Conservation (phyloP, 2,329 filamentous ascomycete genomes). For the Botrytis fabae region DNA sequence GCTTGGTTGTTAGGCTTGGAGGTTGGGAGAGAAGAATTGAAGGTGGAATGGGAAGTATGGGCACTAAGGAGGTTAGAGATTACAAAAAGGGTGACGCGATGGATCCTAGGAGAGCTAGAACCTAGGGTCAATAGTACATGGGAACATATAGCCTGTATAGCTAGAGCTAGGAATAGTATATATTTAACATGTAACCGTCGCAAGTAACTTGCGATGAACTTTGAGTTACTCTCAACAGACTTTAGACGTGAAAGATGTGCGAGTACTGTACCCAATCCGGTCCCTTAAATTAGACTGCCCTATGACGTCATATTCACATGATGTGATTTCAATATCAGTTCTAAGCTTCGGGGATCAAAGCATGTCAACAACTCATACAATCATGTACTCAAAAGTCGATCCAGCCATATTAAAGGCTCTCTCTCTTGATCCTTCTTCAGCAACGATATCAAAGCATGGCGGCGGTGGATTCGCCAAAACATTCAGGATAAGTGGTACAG, state of each 20-base stretch:
- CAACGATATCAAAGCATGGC: conserved; percentile 60
- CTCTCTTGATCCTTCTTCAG: conserved; percentile 49
- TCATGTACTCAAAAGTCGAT: conserved; percentile 56
- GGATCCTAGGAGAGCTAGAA: conserved; percentile 69
- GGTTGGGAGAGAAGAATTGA: conserved; percentile 74
- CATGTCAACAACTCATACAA: neutral
- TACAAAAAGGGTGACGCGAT: conserved; percentile 77
- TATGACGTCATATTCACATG: conserved; percentile 21
- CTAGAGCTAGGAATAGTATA: neutral
- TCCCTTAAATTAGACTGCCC: neutral
- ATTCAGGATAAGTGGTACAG: conserved; percentile 55
- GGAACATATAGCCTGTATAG: conserved; percentile 8
- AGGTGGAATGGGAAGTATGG: conserved; percentile 83
- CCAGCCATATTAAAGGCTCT: conserved; percentile 62
- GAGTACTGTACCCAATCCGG: neutral
- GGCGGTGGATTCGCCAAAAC: conserved; percentile 70
- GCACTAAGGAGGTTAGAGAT: conserved; percentile 88
- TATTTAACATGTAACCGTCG: neutral
- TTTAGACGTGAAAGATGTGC: neutral
- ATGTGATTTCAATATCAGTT: neutral
- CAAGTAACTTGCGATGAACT: neutral
- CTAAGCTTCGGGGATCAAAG: neutral
- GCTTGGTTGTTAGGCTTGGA: conserved; percentile 64
- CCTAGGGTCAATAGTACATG: conserved; percentile 23
- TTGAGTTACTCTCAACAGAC: neutral